Conservation (phyloP, 2,329 filamentous ascomycete genomes). For the Talaromyces albobiverticillius region DNA sequence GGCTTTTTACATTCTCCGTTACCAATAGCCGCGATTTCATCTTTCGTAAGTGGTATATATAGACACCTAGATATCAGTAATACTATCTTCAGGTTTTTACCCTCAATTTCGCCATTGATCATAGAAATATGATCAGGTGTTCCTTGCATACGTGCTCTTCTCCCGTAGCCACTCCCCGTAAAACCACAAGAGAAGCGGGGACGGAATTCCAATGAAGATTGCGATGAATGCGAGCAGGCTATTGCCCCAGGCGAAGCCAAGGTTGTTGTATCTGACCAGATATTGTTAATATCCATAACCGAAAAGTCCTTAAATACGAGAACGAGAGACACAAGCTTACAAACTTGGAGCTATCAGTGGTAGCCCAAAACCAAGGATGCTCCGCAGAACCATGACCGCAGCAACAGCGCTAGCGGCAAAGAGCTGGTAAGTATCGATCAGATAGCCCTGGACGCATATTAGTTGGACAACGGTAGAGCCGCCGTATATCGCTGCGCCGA, state of each 20-base stretch:
- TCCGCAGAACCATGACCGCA: slow-evolving; percentile 32
- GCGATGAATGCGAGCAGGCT: slow-evolving; percentile 39
- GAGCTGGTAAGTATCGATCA: slow-evolving; percentile 41
- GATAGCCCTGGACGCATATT: slow-evolving; percentile 42
- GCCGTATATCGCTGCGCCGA: neutral
- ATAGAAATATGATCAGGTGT: too few species aligned
- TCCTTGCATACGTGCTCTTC: slow-evolving; percentile 45
- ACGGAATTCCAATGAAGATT: slow-evolving; percentile 42
- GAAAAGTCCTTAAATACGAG: neutral
- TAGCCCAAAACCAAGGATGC: slow-evolving; percentile 38
- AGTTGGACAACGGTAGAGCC: neutral
- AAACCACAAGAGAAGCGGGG: slow-evolving; percentile 51
- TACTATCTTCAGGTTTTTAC: too few species aligned
- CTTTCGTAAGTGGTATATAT: too few species aligned
- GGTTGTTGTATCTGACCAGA: slow-evolving; percentile 32
- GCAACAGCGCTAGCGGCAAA: slow-evolving; percentile 40
- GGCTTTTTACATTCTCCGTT: too few species aligned
- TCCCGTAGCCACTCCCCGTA: slow-evolving; percentile 47
- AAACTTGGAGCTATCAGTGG: slow-evolving; percentile 38
- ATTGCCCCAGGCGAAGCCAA: slow-evolving; percentile 40
- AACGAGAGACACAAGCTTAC: neutral
- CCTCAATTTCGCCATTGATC: too few species aligned
- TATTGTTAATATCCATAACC: neutral
- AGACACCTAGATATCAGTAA: too few species aligned
- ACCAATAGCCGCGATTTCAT: too few species aligned